A percentile compares a stretch with the other conserved stretches of the same genome.
phyloP scores from a whole-genome alignment of 352 stramenopile genomes.

The Globisporangium heterothallicum region DNA sequence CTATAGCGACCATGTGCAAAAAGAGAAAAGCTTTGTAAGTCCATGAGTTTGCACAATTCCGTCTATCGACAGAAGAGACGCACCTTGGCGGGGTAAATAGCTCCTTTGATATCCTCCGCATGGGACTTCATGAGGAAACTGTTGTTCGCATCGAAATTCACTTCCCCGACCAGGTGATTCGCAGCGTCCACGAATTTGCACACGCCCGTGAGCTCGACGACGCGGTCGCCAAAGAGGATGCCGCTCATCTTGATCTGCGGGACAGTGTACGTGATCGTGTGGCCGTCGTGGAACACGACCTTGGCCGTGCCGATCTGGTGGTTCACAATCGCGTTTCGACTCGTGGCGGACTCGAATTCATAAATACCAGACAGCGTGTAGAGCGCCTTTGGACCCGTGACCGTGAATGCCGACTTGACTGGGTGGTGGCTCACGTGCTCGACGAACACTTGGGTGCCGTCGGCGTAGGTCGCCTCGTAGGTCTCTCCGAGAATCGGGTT shows the following conservation, averaged over 20 bases:
- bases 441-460: conserved; percentile 60
- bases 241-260: conserved; percentile 82
- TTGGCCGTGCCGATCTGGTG: conserved; percentile 39
- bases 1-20: no score
- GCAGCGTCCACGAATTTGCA: conserved; percentile 44
- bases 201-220: conserved; percentile 57
- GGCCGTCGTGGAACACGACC: conserved; percentile 50
- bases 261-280: conserved; percentile 55
- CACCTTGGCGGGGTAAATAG: conserved; percentile 49
- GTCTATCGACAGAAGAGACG: neutral
- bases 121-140: conserved; percentile 63
- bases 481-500: conserved; percentile 80
- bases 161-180: conserved; percentile 39
- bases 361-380: conserved; percentile 54
- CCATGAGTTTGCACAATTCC: neutral
- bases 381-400: conserved; percentile 38
- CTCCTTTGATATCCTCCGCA: conserved; percentile 65
- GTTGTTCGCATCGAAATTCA: conserved; percentile 62
- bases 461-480: conserved; percentile 65
- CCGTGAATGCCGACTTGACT: conserved; percentile 51
- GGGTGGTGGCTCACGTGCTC: conserved; percentile 76
- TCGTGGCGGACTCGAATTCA: conserved; percentile 70
- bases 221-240: conserved; percentile 59
- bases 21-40: no score
- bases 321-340: conserved; percentile 63